A percentile compares a stretch with the other conserved stretches of the same genome.
phyloP scores from a whole-genome alignment of 495 filamentous ascomycete species.

The Penicillium argentinense region DNA sequence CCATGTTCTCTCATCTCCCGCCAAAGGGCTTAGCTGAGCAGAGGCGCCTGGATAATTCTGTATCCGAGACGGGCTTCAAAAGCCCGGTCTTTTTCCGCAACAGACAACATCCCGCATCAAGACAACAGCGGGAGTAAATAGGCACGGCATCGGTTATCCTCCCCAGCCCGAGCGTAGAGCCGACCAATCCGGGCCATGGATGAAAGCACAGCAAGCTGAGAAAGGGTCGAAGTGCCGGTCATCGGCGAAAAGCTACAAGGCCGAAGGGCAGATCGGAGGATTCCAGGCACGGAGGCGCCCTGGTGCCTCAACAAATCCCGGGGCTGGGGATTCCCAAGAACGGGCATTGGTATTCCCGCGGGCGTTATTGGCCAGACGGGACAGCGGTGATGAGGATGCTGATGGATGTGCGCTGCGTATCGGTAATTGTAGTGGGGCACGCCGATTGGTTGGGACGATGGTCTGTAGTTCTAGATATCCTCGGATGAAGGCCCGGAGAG shows the following conservation, averaged over 20 bases:
- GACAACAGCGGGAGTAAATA: background rate
- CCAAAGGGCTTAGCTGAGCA: too few relatives aligned
- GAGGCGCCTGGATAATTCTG: too few relatives aligned
- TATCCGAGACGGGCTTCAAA: too few relatives aligned
- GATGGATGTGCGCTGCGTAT: background rate
- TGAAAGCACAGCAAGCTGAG: background rate
- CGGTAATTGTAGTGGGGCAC: constrained; percentile 1
- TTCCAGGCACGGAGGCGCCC: background rate
- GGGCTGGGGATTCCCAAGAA: constrained; percentile 2
- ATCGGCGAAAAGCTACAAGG: constrained; percentile 11
- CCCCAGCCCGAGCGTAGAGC: background rate
- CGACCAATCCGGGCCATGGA: background rate
- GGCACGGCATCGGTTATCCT: background rate
- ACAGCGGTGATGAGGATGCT: background rate
- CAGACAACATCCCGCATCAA: constrained; percentile 2
- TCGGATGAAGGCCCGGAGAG: constrained; percentile 8
- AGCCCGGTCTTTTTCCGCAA: too few relatives aligned
- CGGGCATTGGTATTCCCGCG: constrained; percentile 10
- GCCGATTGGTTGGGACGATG: constrained; percentile 8
- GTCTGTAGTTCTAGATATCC: constrained; percentile 4
- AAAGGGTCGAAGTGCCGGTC: constrained; percentile 14
- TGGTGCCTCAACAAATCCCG: constrained; percentile 11
- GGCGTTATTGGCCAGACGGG: constrained; percentile 8
- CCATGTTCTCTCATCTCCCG: too few relatives aligned
- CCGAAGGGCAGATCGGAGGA: constrained; percentile 10